Conservation (phyloP, 2,329 filamentous ascomycete species). For the Ceratocystis variospora region DNA sequence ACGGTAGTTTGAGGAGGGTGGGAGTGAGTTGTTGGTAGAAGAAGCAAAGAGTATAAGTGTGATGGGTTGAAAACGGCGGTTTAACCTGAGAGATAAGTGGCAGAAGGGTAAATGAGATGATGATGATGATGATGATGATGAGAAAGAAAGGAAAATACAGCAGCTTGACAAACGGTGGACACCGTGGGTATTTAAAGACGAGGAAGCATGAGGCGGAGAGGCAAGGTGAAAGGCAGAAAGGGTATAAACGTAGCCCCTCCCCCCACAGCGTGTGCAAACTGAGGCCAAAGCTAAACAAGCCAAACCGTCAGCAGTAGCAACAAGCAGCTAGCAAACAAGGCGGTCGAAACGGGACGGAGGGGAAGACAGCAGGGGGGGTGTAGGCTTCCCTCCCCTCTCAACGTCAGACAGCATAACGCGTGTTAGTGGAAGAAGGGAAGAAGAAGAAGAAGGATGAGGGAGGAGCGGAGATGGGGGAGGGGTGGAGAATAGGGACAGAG, state of each 20-base stretch:
- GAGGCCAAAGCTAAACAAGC: neutral
- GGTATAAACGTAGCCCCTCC: neutral
- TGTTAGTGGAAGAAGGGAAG: neutral
- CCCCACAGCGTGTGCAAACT: neutral
- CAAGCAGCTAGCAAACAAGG: neutral
- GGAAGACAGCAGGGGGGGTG: neutral
- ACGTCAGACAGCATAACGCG: neutral
- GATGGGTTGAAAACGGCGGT: neutral
- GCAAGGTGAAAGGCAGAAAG: neutral
- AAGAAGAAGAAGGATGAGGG: neutral
- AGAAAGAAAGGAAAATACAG: slow-evolving; percentile 10
- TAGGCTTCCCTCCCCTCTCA: neutral
- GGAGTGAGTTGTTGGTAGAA: slow-evolving; percentile 6
- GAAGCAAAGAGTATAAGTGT: neutral
- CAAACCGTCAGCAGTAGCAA: neutral
- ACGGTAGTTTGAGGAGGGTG: slow-evolving; percentile 19
- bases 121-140: neutral
- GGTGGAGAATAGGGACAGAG: neutral
- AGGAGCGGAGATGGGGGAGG: neutral
- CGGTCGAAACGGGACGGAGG: slow-evolving; percentile 2
- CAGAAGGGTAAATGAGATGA: slow-evolving; percentile 4
- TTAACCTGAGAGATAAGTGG: slow-evolving; percentile 1
- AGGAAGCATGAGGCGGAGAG: neutral
- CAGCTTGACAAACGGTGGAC: slow-evolving; percentile 7
- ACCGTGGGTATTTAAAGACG: slow-evolving; percentile 16